A percentile compares a stretch with the other conserved stretches of the same genome.
phyloP scores from a whole-genome alignment of 164 flowering plant genomes.

The Echeveria elegans region DNA sequence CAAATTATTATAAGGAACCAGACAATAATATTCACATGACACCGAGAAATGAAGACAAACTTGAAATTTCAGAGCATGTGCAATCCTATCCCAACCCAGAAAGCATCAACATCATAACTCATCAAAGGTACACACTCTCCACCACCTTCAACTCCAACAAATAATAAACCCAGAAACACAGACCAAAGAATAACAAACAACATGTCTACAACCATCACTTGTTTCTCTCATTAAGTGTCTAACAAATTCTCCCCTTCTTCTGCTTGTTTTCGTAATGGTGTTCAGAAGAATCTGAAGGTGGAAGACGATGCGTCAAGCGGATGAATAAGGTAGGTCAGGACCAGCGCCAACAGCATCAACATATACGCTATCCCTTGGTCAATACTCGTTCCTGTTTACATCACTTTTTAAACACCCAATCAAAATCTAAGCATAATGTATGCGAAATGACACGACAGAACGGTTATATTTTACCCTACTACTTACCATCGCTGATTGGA shows the following conservation, averaged over 20 bases:
- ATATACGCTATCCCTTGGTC: not conserved
- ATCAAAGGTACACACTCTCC: not conserved
- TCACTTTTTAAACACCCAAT: not conserved
- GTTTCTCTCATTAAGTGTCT: not conserved
- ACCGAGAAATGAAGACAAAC: not conserved
- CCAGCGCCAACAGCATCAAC: slow-evolving; percentile 4
- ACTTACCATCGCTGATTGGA: slow-evolving; percentile 6
- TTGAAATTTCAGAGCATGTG: not conserved
- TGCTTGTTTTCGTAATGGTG: not conserved
- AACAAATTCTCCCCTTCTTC: not conserved
- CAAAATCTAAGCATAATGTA: not conserved
- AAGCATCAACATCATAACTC: not conserved
- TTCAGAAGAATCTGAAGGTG: slow-evolving; percentile 1
- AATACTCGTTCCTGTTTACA: not conserved
- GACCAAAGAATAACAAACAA: not conserved
- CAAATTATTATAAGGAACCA: not conserved
- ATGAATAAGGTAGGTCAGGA: slow-evolving; percentile 3
- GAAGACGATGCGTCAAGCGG: slow-evolving; percentile 7
- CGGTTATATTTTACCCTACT: not conserved
- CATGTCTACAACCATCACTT: not conserved
- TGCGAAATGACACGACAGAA: not conserved
- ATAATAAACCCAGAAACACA: not conserved
- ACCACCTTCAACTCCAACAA: not conserved
- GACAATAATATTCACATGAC: not conserved
- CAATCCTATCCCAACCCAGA: not conserved